These are phyloP conservation scores for Dryas drummondii DNA, from an alignment of 306 rosid genomes.

Conservation along the genomic window DNA sequence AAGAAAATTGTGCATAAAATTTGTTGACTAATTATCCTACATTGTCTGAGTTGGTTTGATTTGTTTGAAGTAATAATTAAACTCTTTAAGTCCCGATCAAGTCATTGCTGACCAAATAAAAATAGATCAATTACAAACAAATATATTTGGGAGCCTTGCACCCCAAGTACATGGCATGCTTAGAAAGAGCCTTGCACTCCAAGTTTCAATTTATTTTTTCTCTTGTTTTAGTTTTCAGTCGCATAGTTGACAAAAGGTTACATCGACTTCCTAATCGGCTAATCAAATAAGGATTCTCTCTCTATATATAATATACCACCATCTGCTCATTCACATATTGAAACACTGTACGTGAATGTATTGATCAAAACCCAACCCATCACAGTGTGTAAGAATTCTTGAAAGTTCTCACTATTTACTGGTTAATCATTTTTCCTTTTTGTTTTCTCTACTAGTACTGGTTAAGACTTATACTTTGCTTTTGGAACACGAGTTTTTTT, in stretches of 20 bases:
- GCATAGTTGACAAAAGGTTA: neutral
- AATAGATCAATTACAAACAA: no score
- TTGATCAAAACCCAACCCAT: neutral
- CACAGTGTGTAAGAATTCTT: neutral
- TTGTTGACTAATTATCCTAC: neutral
- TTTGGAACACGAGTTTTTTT: no score
- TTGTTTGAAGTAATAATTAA: no score
- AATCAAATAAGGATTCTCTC: neutral
- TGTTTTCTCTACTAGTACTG: no score
- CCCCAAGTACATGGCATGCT: neutral
- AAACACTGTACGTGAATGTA: neutral
- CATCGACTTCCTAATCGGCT: neutral
- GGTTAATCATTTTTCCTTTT: no score
- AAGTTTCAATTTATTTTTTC: neutral
- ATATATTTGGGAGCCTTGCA: neutral
- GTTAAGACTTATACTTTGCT: no score
- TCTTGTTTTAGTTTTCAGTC: neutral
- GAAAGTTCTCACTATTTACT: no score
- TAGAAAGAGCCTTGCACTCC: neutral
- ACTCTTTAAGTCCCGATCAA: no score
- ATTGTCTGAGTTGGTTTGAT: neutral
- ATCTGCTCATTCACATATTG: neutral
- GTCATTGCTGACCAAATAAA: no score
- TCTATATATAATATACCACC: neutral
- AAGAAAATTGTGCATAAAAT: neutral